These are phyloP conservation scores for Astragalus glycyphyllos DNA, from an alignment of 306 rosid genomes.

Conservation along the genomic window DNA sequence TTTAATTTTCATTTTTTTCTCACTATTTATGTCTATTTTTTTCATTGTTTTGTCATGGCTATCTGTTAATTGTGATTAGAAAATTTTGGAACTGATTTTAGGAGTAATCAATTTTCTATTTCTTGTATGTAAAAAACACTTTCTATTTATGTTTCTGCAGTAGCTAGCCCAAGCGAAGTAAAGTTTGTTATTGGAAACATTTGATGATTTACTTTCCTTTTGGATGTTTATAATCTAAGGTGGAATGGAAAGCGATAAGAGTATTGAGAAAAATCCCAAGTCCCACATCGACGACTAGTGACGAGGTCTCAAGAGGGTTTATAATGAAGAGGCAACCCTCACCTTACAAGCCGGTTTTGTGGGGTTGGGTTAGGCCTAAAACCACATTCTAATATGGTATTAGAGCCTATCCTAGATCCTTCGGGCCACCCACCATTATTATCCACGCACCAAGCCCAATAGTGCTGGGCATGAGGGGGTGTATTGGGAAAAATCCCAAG, in stretches of 20 bases:
- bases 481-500: too few species aligned
- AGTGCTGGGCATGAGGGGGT: too few species aligned
- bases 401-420: too few species aligned
- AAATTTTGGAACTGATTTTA: conserved; percentile 10
- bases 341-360: too few species aligned
- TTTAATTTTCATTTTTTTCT: neutral
- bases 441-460: too few species aligned
- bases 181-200: neutral
- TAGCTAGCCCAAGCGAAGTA: neutral
- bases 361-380: too few species aligned
- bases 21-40: neutral
- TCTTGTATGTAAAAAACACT: neutral
- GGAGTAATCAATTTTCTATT: neutral
- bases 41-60: neutral
- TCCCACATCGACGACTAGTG: too few species aligned
- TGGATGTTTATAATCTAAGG: conserved; percentile 1
- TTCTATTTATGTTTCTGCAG: conserved; percentile 24
- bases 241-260: neutral
- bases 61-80: neutral
- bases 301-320: too few species aligned
- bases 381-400: too few species aligned
- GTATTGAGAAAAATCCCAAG: neutral
- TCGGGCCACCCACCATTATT: too few species aligned
- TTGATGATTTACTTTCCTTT: conserved; percentile 25
- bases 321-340: too few species aligned